phyloP scores from a whole-genome alignment of 768 basidiomycete species.

The Suillus sp. region DNA sequence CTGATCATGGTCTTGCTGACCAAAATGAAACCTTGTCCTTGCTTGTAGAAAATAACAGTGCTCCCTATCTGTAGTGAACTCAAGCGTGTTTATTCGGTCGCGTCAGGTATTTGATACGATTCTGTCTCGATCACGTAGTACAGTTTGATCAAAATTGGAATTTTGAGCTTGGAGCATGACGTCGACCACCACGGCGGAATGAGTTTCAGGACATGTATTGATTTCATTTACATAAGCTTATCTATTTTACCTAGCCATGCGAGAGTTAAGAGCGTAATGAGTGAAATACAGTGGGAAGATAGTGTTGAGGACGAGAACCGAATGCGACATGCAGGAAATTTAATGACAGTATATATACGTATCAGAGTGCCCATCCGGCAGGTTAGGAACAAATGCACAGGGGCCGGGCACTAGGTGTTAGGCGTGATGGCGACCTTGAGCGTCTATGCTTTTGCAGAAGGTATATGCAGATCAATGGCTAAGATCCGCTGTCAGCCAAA shows the following conservation, averaged over 20 bases:
- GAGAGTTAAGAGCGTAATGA: conserved; percentile 15
- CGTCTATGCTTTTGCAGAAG: conserved; percentile 71
- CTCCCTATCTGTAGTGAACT: too few species aligned
- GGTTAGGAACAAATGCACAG: conserved; percentile 10
- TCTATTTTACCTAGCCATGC: conserved; percentile 30
- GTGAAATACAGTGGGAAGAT: conserved; percentile 36
- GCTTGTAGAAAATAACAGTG: background rate
- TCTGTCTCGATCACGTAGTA: background rate
- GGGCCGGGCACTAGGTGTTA: background rate
- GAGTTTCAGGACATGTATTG: conserved; percentile 1
- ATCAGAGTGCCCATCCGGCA: conserved; percentile 25
- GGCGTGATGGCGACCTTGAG: conserved; percentile 14
- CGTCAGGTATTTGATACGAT: too few species aligned
- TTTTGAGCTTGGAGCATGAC: background rate
- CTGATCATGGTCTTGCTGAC: background rate
- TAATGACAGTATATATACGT: conserved; percentile 41
- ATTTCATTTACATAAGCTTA: conserved; percentile 20
- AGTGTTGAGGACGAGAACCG: conserved; percentile 20
- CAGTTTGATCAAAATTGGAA: background rate
- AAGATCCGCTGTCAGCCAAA: conserved; percentile 13
- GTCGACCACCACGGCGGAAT: background rate
- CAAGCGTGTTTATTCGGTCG: too few species aligned
- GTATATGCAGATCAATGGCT: conserved; percentile 92
- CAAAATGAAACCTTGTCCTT: background rate
- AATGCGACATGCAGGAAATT: conserved; percentile 32